Base-by-base conservation (phyloP, 805 yeast genomes). In the Metschnikowia orientalis region DNA sequence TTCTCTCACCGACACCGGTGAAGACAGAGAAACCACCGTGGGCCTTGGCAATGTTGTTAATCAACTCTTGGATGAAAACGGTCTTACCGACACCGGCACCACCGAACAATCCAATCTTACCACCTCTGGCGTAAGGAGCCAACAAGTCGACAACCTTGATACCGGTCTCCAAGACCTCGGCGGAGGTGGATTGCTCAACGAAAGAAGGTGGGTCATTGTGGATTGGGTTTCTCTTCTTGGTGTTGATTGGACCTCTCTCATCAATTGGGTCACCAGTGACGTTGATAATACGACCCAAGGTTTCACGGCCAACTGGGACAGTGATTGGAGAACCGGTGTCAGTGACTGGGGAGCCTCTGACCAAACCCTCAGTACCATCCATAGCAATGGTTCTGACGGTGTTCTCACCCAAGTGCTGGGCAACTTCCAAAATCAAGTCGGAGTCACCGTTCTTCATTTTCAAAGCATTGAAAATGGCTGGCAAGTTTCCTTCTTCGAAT, bases 31-130 rank as follows among this genome's bases (percentile, higher is more conserved):
- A 90, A 84, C 97, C 97, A 87, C 97, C 98, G 72, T 90, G 97
- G 62, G 98, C 97, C 80, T 90, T 92, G 68, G 98, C 98, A 64
- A 90, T 92, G 81, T 90, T 90, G 89, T 92, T 90, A 72, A 90
- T 90, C 77, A 90, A 81, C 77, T 90, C 98, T 79, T 90, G 98
- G 75, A 90, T 90, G 76, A 90, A 90, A 49, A 90, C 98, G 71
- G 98, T 90, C 75, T 90, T 90, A 76, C 98, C 98, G 85, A 90
- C 98, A 90, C 98, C 98, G 71, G 98, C 98, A 90, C 98, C 98
- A 79, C 98, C 98, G 84, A 90, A 90, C 65, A 90, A 81, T 82
- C 98, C 98, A 87, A 90, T 90, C 82, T 90, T 90, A 86, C 98
- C 98, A 86, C 98, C 98, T 86, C 97, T 88, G 67, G 98, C 97